Evolutionary conservation across 1,139 yeast species (phyloP).

Genomic region (Suzukiozyma palmioleophila): DNA sequence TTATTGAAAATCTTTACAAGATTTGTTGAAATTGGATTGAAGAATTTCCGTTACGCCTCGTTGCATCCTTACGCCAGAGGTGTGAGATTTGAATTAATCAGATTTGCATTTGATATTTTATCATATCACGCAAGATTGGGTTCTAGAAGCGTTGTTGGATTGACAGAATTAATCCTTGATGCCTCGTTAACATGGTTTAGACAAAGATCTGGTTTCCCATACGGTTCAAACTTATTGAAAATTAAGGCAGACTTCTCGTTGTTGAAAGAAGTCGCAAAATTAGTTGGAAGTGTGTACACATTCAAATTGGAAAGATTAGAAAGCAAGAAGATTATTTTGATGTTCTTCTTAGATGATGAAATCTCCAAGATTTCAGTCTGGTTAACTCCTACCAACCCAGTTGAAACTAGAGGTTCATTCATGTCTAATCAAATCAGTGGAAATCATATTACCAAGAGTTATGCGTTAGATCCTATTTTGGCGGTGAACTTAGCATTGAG

Average conservation of each 20-base stretch:
- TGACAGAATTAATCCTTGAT: slow-evolving; percentile 53
- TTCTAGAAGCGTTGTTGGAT: slow-evolving; percentile 39
- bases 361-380: slow-evolving; percentile 69
- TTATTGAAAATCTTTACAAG: slow-evolving; percentile 66
- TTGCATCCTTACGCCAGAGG: slow-evolving; percentile 78
- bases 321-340: slow-evolving; percentile 46
- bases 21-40: slow-evolving; percentile 55
- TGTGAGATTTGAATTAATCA: slow-evolving; percentile 68
- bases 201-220: slow-evolving; percentile 64
- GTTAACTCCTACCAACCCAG: slow-evolving; percentile 65
- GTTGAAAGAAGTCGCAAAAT: slow-evolving; percentile 48
- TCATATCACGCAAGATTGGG: slow-evolving; percentile 48
- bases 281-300: slow-evolving; percentile 21
- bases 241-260: slow-evolving; percentile 65
- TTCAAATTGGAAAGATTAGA: slow-evolving; percentile 25
- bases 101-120: slow-evolving; percentile 64
- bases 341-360: slow-evolving; percentile 72
- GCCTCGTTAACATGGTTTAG: slow-evolving; percentile 81
- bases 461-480: slow-evolving; percentile 62
- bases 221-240: slow-evolving; percentile 74
- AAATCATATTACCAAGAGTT: slow-evolving; percentile 47
- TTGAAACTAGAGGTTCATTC: slow-evolving; percentile 35
- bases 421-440: slow-evolving; percentile 30
- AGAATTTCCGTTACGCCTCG: slow-evolving; percentile 56
- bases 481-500: slow-evolving; percentile 72